Evolutionary conservation across 257 asterid species (phyloP), one percentile per base, ranked within the genome.

Genomic region (Voacanga thouarsii): DNA sequence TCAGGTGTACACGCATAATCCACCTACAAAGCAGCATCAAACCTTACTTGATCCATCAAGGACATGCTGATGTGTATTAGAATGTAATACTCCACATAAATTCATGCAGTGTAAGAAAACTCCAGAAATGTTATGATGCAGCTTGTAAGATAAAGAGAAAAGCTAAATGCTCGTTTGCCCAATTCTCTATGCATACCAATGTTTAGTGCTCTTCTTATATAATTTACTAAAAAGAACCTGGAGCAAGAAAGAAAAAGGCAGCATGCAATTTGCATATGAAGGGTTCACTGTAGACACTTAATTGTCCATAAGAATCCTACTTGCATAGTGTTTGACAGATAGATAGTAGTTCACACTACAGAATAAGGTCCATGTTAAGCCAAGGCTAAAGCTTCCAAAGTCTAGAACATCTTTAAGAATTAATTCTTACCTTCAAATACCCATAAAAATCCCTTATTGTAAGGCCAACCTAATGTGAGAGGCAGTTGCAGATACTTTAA

Each of bases 1-100:
- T 92, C 93, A 0, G 96, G 96, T 14, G 92, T 92, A 80, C 97
- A 92, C 61, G 94, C 75, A 82, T 92, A 92, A 74, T 92, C 97
- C 88, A 88, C 96, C 95, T 90, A 77, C 5, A 82, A 76, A 75
- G 57, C 74, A 77, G 71, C 51, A 49, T 65, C 12, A 37, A 51
- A 64, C 33, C 37, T 68, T 53, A 28, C 24, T 65, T 16, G 12
- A 77, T 43, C 77, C 47, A 30, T 30, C 24, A 16, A 23, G 45
- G 24, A 73, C 44, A 41, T 3, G 39, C 21, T 50, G 23, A 45
- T 0, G 64, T 10, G 11, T 56, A 37, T 57, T 24, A 41, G 49
- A 55, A 33, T 26, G 43, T 6, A 47, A 12, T 67, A 21, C 19
- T 18, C 53, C 24, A 12, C 12, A 7, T 8, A 69, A 41, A 14